phyloP scores from a whole-genome alignment of 2,329 filamentous ascomycete species.

The Escovopsis weberi region DNA sequence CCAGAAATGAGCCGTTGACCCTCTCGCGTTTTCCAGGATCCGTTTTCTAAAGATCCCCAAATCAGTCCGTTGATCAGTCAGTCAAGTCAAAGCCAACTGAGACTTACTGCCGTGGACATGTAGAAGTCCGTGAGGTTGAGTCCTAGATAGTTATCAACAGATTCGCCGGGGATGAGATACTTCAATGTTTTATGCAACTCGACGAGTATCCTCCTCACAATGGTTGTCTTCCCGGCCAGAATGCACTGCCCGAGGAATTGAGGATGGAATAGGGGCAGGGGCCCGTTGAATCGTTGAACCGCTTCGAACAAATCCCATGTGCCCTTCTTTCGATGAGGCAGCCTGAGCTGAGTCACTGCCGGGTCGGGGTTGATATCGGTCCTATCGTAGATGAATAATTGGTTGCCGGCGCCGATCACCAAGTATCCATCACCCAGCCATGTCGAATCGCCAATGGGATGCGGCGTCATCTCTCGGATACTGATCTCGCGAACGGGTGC shows the following conservation, averaged over 20 bases:
- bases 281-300: slow-evolving; percentile 71
- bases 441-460: slow-evolving; percentile 83
- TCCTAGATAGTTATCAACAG: slow-evolving; percentile 63
- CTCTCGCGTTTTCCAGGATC: background rate
- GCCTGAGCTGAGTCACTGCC: slow-evolving; percentile 36
- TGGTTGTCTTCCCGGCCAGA: slow-evolving; percentile 56
- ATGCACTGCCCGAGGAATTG: slow-evolving; percentile 82
- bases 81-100: background rate
- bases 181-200: slow-evolving; percentile 64
- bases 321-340: slow-evolving; percentile 33
- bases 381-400: slow-evolving; percentile 73
- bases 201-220: slow-evolving; percentile 61
- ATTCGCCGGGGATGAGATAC: slow-evolving; percentile 69
- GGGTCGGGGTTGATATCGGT: slow-evolving; percentile 51
- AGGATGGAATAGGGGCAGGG: slow-evolving; percentile 81
- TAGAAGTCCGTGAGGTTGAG: slow-evolving; percentile 49
- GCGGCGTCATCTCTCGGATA: slow-evolving; percentile 68
- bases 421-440: slow-evolving; percentile 81
- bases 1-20: background rate
- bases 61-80: background rate
- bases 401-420: slow-evolving; percentile 79
- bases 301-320: slow-evolving; percentile 64
- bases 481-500: slow-evolving; percentile 69
- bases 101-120: slow-evolving; percentile 4
- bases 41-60: background rate